Evolutionary conservation across 345 rosid species (phyloP).

Genomic region (Ailanthus altissimus): DNA sequence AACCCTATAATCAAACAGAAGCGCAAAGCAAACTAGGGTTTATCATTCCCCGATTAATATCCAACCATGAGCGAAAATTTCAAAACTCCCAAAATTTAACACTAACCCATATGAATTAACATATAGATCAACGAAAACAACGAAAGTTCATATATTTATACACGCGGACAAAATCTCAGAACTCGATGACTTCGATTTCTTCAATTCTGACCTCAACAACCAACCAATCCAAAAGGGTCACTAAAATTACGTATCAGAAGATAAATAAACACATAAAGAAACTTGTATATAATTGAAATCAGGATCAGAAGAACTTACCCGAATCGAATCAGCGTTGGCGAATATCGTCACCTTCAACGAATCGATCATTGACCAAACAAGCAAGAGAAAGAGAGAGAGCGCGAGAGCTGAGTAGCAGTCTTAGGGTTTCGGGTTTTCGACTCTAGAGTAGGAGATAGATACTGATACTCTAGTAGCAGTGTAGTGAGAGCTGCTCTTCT

Average conservation of each 20-base stretch:
- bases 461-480: too few relatives aligned
- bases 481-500: neutral
- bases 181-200: neutral
- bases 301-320: conserved; percentile 4
- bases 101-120: conserved; percentile 2
- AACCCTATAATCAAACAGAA: neutral
- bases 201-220: neutral
- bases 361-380: neutral
- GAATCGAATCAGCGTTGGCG: conserved; percentile 1
- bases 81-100: conserved; percentile 1
- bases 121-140: neutral
- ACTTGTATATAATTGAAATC: neutral
- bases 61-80: neutral
- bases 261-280: neutral
- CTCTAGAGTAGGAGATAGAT: neutral
- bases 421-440: neutral
- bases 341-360: neutral
- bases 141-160: neutral
- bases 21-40: conserved; percentile 11
- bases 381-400: neutral
- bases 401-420: conserved; percentile 4
- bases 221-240: neutral
- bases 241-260: neutral
- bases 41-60: neutral
- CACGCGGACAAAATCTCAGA: neutral